Evolutionary conservation across 208 protist species (phyloP), one percentile per base, ranked within the genome.

Genomic region (Leptomonas pyrrhocoris): DNA sequence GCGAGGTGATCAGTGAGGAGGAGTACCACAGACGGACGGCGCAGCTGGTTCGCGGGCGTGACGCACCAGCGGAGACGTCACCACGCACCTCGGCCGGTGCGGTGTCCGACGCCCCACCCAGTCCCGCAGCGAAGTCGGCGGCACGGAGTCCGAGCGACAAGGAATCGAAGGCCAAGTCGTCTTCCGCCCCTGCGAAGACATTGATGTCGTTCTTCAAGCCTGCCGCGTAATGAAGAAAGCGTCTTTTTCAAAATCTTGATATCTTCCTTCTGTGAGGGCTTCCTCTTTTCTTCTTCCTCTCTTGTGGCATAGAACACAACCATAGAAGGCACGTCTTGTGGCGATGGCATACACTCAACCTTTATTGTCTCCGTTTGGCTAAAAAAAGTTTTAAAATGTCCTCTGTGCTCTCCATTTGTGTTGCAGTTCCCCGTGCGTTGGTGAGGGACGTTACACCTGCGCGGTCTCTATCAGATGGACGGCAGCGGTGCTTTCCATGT

Each of bases 1-100:
- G 68, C 0, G 84, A 92, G n/a, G 38, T 82, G 6, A 73, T 96
- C 57, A 86, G 75, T 15, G 85, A 92, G 74, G 82, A 87, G 36
- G 88, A 85, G 48, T 96, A 89, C 64, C 75, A 85, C 49, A 43
- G 58, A 42, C 69, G 66, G 6, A 81, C 75, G 5, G 49, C 72
- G 2, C 83, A 88, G 40, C 27, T 92, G 0, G 53, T 78, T 23
- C 50, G 40, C 21, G 40, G 43, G 2, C 62, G 62, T 40, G 49
- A 71, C 16, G 19, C 34, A 21, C 2, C 27, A 2, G 3, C 68
- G 27, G 21, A 46, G 57, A 49, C 61, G 0, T 59, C 53, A 2
- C 34, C 16, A 21, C 19, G 31, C 15, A 76, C 60, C 23, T 7
- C 25, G 4, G 46, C 49, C 31, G 49, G 53, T 21, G 57, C 68